A percentile compares a stretch with the other conserved stretches of the same genome.
phyloP scores from a whole-genome alignment of 2,329 filamentous ascomycete genomes.

The Hymenoscyphus occultus region DNA sequence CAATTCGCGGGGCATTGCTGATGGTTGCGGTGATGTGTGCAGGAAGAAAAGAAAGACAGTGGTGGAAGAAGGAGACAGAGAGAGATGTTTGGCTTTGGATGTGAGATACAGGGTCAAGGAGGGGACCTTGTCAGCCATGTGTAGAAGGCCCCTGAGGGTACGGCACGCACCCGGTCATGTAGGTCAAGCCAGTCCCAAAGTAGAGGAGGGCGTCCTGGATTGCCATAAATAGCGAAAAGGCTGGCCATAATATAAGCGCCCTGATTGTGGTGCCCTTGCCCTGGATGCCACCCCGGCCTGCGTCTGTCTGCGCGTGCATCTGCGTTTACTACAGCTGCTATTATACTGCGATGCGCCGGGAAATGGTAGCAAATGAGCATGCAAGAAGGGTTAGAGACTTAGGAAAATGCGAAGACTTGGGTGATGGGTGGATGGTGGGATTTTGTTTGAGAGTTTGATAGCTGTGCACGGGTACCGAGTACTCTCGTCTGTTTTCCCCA shows the following conservation, averaged over 20 bases:
- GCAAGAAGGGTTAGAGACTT: background rate
- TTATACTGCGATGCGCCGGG: background rate
- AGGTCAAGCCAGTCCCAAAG: slow-evolving; percentile 1
- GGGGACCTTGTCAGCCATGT: slow-evolving; percentile 3
- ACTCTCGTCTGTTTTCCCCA: background rate
- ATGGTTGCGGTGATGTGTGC: slow-evolving; percentile 26
- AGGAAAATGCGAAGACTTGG: background rate
- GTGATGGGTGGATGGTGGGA: background rate
- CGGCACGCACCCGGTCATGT: background rate
- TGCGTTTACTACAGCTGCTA: background rate
- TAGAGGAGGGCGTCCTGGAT: slow-evolving; percentile 2
- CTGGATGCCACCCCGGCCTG: slow-evolving; percentile 1
- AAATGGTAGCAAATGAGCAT: slow-evolving; percentile 1
- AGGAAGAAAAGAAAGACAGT: slow-evolving; percentile 21
- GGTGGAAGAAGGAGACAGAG: slow-evolving; percentile 10
- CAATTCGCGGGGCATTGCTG: slow-evolving; percentile 36
- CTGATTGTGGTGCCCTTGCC: slow-evolving; percentile 1
- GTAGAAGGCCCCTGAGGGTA: slow-evolving; percentile 3
- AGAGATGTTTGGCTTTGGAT: slow-evolving; percentile 4
- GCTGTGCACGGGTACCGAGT: background rate
- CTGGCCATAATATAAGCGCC: slow-evolving; percentile 1
- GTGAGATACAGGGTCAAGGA: background rate
- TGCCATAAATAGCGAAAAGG: slow-evolving; percentile 2
- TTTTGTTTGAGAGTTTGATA: slow-evolving; percentile 2
- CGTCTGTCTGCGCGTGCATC: slow-evolving; percentile 4